These are phyloP conservation scores for Ceratobasidium theobromae DNA, from an alignment of 1,284 basidiomycete species.

Conservation along the genomic window DNA sequence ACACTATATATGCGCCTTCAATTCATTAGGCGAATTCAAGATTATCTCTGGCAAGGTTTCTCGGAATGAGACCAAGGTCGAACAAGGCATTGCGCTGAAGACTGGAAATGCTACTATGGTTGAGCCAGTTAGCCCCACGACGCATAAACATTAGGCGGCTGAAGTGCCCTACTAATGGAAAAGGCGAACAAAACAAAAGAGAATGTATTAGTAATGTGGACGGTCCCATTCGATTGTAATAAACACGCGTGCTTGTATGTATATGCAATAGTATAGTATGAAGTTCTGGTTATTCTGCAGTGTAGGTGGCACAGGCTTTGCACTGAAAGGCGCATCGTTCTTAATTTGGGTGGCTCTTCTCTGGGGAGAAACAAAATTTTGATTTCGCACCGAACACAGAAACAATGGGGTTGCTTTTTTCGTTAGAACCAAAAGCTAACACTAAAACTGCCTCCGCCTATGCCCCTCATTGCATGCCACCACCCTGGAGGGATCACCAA, in stretches of 20 bases:
- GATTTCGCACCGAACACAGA: too few species aligned
- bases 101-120: constrained; percentile 12
- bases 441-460: constrained; percentile 44
- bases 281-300: too few species aligned
- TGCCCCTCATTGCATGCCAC: constrained; percentile 91
- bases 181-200: background rate
- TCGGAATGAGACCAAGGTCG: constrained; percentile 32
- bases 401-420: background rate
- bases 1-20: background rate
- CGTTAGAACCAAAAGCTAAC: constrained; percentile 27
- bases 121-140: background rate
- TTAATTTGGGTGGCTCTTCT: too few species aligned
- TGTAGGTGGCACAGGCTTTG: too few species aligned
- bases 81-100: constrained; percentile 33
- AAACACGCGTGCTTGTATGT: too few species aligned
- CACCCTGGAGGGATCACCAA: constrained; percentile 87
- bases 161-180: too few species aligned
- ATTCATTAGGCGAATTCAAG: constrained; percentile 29
- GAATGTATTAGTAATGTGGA: too few species aligned
- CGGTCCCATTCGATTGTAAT: too few species aligned
- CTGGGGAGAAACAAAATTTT: too few species aligned
- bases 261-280: too few species aligned
- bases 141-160: background rate
- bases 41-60: constrained; percentile 34
- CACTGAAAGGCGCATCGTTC: too few species aligned